Percentiles rank a stretch among this genome's conserved stretches.
These are phyloP conservation scores for Halenospora varia DNA, from an alignment of 495 filamentous ascomycete species.

Conservation along the genomic window DNA sequence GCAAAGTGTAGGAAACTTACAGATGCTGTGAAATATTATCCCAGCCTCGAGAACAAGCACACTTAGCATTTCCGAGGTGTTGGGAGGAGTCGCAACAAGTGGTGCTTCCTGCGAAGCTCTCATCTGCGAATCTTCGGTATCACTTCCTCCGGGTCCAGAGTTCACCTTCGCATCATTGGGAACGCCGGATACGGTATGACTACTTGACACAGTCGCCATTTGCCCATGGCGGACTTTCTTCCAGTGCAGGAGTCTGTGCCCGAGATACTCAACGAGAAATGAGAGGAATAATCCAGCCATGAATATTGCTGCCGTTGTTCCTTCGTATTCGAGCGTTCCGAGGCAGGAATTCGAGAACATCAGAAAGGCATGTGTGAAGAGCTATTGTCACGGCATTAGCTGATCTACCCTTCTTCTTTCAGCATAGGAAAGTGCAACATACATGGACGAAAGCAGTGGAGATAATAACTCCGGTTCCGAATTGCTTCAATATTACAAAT, in stretches of 20 bases:
- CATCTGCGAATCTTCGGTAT: not conserved
- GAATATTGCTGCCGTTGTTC: slow-evolving; percentile 55
- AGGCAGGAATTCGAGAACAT: slow-evolving; percentile 59
- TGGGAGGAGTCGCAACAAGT: not conserved
- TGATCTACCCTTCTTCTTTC: too few species aligned
- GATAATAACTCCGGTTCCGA: slow-evolving; percentile 71
- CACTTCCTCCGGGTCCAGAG: not conserved
- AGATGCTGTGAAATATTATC: slow-evolving; percentile 68
- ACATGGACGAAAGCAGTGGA: slow-evolving; percentile 70
- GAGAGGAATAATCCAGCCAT: slow-evolving; percentile 63
- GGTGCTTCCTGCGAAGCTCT: not conserved
- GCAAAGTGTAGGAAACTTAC: slow-evolving; percentile 28
- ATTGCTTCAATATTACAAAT: slow-evolving; percentile 59
- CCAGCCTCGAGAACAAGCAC: slow-evolving; percentile 64
- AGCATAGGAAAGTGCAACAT: slow-evolving; percentile 16
- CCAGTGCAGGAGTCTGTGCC: slow-evolving; percentile 45
- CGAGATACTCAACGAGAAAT: slow-evolving; percentile 56
- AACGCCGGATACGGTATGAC: too few species aligned
- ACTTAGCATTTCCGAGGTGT: slow-evolving; percentile 31
- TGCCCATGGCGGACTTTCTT: too few species aligned
- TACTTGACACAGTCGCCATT: too few species aligned
- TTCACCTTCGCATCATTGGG: too few species aligned
- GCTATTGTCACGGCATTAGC: too few species aligned
- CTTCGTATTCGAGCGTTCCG: slow-evolving; percentile 55
- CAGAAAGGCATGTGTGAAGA: slow-evolving; percentile 58